Evolutionary conservation across 768 basidiomycete species (phyloP).

Genomic region (Brasilioporus rufonigricans): DNA sequence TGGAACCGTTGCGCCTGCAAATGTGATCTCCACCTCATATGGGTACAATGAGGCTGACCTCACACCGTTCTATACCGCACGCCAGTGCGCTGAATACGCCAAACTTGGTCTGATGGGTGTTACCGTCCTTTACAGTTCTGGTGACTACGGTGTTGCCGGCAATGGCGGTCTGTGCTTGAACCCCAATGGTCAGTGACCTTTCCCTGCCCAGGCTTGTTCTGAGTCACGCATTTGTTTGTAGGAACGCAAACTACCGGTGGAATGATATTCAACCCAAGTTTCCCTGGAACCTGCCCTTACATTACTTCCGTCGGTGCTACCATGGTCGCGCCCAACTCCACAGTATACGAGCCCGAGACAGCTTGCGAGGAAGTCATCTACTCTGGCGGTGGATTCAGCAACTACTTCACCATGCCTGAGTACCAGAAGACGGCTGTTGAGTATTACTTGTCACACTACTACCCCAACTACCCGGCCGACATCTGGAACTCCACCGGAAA

Average conservation of each 20-base stretch:
- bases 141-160: conserved; percentile 43
- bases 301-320: conserved; percentile 71
- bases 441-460: conserved; percentile 40
- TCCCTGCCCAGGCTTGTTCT: conserved; percentile 12
- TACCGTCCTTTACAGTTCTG: conserved; percentile 42
- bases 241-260: conserved; percentile 47
- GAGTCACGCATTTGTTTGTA: too few relatives aligned
- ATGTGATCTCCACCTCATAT: conserved; percentile 44
- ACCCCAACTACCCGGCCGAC: conserved; percentile 38
- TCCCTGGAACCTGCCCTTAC: conserved; percentile 54
- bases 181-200: conserved; percentile 30
- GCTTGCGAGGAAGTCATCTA: conserved; percentile 47
- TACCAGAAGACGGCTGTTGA: conserved; percentile 53
- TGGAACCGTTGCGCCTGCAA: conserved; percentile 37
- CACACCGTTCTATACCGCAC: conserved; percentile 31
- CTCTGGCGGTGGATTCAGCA: conserved; percentile 53
- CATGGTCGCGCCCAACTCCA: too few relatives aligned
- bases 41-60: conserved; percentile 38
- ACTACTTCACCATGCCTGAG: conserved; percentile 50
- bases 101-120: conserved; percentile 51
- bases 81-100: conserved; percentile 48
- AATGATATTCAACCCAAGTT: conserved; percentile 54
- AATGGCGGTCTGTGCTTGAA: conserved; percentile 37
- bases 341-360: too few relatives aligned
- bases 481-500: conserved; percentile 48